A percentile compares a stretch with the other conserved stretches of the same genome.
These are phyloP conservation scores for Metschnikowia rubicola DNA, from an alignment of 805 yeast genomes.

Conservation along the genomic window DNA sequence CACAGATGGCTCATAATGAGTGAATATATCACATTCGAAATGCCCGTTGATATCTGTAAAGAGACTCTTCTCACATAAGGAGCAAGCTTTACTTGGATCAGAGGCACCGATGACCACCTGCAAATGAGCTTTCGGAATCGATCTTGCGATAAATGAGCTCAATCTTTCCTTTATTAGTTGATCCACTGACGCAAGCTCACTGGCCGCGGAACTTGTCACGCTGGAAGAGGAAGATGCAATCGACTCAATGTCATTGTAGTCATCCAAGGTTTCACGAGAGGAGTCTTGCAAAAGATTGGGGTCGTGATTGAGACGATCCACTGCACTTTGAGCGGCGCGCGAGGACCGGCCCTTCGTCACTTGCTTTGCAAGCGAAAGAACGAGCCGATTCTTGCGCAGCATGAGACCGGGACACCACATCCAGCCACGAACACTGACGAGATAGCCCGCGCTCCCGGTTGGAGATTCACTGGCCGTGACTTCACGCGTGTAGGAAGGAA, in stretches of 20 bases:
- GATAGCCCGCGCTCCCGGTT: constrained; percentile 34
- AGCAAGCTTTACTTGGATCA: constrained; percentile 22
- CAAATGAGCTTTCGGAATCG: constrained; percentile 56
- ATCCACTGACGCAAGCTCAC: constrained; percentile 27
- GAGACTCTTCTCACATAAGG: constrained; percentile 27
- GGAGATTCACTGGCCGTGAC: constrained; percentile 15
- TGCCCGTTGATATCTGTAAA: constrained; percentile 67
- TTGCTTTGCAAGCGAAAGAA: constrained; percentile 67
- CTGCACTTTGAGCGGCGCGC: constrained; percentile 16
- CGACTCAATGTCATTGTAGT: constrained; percentile 12
- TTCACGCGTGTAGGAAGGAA: constrained; percentile 37
- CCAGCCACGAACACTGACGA: constrained; percentile 68
- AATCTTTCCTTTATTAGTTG: constrained; percentile 60
- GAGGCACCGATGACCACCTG: constrained; percentile 55
- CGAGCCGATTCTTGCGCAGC: constrained; percentile 65
- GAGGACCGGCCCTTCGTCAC: constrained; percentile 44
- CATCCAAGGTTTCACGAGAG: constrained; percentile 1
- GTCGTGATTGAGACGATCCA: constrained; percentile 13
- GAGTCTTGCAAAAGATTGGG: constrained; percentile 8
- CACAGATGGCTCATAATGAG: constrained; percentile 59
- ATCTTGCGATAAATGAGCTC: constrained; percentile 65
- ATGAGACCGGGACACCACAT: constrained; percentile 66
- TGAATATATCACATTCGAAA: constrained; percentile 50
- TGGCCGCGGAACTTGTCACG: constrained; percentile 5
- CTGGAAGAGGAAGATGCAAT: constrained; percentile 8